Conservation (phyloP, 2,329 filamentous ascomycete species). For the Phaeosphaeria sp. region DNA sequence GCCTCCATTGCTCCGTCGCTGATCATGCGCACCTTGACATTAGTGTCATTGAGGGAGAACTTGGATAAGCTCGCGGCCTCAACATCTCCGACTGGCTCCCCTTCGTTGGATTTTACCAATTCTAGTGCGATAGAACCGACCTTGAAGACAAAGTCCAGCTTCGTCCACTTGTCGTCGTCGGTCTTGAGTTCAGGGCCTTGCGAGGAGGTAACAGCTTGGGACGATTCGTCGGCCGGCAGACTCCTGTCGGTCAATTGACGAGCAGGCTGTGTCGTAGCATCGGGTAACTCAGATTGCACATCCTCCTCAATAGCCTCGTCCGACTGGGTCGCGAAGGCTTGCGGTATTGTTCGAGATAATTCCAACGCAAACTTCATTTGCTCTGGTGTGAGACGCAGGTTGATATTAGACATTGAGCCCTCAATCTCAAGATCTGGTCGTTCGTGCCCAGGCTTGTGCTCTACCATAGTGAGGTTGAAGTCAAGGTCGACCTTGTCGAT, state of each 20-base stretch:
- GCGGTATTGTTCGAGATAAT: conserved; percentile 84
- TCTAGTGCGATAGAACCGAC: conserved; percentile 88
- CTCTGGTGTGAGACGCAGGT: conserved; percentile 85
- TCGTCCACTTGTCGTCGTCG: conserved; percentile 81
- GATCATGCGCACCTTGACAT: conserved; percentile 89
- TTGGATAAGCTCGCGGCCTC: conserved; percentile 85
- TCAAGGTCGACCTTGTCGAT: conserved; percentile 96
- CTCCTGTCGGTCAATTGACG: conserved; percentile 53
- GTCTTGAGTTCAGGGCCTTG: conserved; percentile 72
- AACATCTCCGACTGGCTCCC: conserved; percentile 78
- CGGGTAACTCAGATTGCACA: conserved; percentile 74
- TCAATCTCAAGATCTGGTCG: conserved; percentile 91
- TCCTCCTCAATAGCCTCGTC: conserved; percentile 74
- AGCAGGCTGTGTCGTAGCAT: conserved; percentile 59
- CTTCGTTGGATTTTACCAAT: conserved; percentile 77
- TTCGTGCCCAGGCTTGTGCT: conserved; percentile 78
- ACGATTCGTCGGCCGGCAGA: conserved; percentile 41
- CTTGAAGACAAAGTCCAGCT: conserved; percentile 89
- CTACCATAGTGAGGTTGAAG: conserved; percentile 89
- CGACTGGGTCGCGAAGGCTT: conserved; percentile 79
- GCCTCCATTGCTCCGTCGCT: conserved; percentile 91
- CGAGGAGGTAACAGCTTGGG: conserved; percentile 57
- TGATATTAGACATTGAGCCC: conserved; percentile 91
- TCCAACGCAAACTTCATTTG: conserved; percentile 91
- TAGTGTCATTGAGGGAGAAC: conserved; percentile 93